phyloP scores from a whole-genome alignment of 352 stramenopile genomes.

The Pelagophyceae sp. region DNA sequence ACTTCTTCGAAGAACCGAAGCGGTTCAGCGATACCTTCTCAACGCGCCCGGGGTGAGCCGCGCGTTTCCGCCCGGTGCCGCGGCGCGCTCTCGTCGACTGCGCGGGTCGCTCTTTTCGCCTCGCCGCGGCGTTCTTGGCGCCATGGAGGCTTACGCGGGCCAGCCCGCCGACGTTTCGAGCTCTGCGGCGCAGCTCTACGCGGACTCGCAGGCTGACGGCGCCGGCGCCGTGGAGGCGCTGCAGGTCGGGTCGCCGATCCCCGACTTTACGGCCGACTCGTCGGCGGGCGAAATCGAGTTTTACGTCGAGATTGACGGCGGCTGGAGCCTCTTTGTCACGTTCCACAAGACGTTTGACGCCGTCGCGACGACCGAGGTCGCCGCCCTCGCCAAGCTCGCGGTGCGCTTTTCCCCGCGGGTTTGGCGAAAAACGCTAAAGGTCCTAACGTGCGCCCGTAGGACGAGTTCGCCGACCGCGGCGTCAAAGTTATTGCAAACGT shows the following conservation, averaged over 20 bases:
- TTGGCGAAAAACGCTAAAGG: neutral
- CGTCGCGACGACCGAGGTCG: slow-evolving; percentile 66
- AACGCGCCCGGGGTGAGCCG: too few species aligned
- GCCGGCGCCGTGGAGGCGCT: too few species aligned
- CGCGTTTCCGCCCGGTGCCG: too few species aligned
- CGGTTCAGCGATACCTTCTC: too few species aligned
- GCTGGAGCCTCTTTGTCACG: slow-evolving; percentile 56
- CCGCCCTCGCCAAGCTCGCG: slow-evolving; percentile 52
- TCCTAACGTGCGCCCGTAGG: slow-evolving; percentile 33
- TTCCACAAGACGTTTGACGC: slow-evolving; percentile 27
- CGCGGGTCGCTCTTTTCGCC: too few species aligned
- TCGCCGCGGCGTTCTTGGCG: too few species aligned
- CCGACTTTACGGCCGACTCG: slow-evolving; percentile 51
- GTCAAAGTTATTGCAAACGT: slow-evolving; percentile 59
- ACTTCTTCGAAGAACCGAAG: neutral
- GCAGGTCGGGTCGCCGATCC: slow-evolving; percentile 39
- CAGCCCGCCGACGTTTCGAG: too few species aligned
- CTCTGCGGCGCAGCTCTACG: too few species aligned
- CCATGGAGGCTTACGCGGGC: too few species aligned
- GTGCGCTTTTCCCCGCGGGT: neutral
- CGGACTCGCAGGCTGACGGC: too few species aligned
- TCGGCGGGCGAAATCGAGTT: slow-evolving; percentile 52
- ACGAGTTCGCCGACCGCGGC: slow-evolving; percentile 58
- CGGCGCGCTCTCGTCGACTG: too few species aligned
- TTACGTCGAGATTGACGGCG: slow-evolving; percentile 55